Evolutionary conservation across 2,329 filamentous ascomycete species (phyloP).

Genomic region (Stagonosporopsis chrysanthemi): DNA sequence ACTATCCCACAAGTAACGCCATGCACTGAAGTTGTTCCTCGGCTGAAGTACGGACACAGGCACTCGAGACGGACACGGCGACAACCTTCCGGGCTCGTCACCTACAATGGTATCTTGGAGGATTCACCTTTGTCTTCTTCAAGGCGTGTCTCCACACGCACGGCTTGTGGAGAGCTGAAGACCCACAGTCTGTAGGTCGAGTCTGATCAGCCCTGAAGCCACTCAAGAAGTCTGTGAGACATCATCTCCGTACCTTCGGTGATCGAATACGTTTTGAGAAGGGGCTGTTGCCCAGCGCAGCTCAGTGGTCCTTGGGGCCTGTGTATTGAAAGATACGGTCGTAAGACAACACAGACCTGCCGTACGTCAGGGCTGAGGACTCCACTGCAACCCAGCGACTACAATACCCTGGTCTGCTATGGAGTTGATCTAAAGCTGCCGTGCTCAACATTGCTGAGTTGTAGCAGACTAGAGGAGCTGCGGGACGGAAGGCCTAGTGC

Average conservation of each 20-base stretch:
- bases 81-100: neutral
- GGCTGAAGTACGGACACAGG: neutral
- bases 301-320: neutral
- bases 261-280: conserved; percentile 1
- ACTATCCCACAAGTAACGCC: conserved; percentile 8
- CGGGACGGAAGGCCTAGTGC: conserved; percentile 12
- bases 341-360: neutral
- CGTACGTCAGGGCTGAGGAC: neutral
- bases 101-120: neutral
- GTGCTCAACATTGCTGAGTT: neutral
- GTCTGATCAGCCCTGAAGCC: neutral
- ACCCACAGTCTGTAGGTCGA: conserved; percentile 2
- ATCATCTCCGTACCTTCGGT: neutral
- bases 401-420: conserved; percentile 1
- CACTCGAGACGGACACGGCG: neutral
- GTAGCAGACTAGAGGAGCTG: conserved; percentile 5
- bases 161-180: conserved; percentile 9
- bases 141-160: neutral
- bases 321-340: neutral
- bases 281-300: neutral
- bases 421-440: neutral
- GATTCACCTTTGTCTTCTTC: neutral
- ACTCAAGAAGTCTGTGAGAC: conserved; percentile 1
- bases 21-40: conserved; percentile 4
- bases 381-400: neutral